A percentile compares a stretch with the other conserved stretches of the same genome.
These are phyloP conservation scores for Decorospora gaudefroyi DNA, from an alignment of 2,329 filamentous ascomycete species.

Conservation along the genomic window DNA sequence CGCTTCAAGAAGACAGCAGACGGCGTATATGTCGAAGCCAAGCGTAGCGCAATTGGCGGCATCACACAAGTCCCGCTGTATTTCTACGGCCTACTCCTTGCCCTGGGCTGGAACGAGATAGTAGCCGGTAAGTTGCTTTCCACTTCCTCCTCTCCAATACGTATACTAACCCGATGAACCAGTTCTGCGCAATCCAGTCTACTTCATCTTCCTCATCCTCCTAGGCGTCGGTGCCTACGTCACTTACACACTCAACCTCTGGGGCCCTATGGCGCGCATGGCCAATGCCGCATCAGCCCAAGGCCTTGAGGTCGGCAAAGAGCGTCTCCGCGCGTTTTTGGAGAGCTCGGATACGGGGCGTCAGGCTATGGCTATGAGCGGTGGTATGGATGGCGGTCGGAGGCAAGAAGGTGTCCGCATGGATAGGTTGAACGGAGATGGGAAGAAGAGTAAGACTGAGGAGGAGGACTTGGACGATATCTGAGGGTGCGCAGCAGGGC, in stretches of 20 bases:
- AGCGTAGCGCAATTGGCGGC: slow-evolving; percentile 92
- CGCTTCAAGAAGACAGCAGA: slow-evolving; percentile 99
- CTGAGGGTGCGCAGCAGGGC: slow-evolving; percentile 19
- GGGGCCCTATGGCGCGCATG: slow-evolving; percentile 96
- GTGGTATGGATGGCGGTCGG: slow-evolving; percentile 17
- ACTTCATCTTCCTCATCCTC: slow-evolving; percentile 86
- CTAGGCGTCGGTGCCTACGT: slow-evolving; percentile 78
- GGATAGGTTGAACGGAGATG: slow-evolving; percentile 50
- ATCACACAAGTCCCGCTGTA: slow-evolving; percentile 93
- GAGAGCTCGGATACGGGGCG: slow-evolving; percentile 83
- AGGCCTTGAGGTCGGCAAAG: slow-evolving; percentile 88
- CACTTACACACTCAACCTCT: slow-evolving; percentile 90
- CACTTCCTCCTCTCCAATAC: background rate
- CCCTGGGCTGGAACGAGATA: slow-evolving; percentile 98
- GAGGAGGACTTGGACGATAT: slow-evolving; percentile 46
- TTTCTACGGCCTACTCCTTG: slow-evolving; percentile 87
- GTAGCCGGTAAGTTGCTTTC: slow-evolving; percentile 72
- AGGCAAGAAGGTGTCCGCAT: slow-evolving; percentile 38
- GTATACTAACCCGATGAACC: slow-evolving; percentile 22
- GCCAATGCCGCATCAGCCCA: slow-evolving; percentile 84
- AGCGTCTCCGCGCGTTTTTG: slow-evolving; percentile 86
- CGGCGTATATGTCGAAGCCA: slow-evolving; percentile 96
- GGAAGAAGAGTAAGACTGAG: slow-evolving; percentile 47
- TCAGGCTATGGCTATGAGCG: slow-evolving; percentile 75
- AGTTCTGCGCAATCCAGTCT: slow-evolving; percentile 92